Conservation (phyloP, 1,284 basidiomycete species). For the Marasmius tenuissimus region DNA sequence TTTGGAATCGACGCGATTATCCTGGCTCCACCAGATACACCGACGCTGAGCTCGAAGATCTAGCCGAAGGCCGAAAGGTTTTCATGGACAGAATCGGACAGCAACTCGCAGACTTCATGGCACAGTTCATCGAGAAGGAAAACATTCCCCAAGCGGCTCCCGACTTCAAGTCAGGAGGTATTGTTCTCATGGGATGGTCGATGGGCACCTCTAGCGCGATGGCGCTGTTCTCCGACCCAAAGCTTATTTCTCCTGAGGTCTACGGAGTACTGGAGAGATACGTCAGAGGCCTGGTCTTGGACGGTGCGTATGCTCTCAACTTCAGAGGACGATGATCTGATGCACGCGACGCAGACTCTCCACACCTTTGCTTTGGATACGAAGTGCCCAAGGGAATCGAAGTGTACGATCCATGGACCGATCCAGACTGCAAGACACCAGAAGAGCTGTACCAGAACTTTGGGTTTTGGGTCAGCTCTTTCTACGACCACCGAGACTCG, state of each 20-base stretch:
- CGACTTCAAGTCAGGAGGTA: conserved; percentile 25
- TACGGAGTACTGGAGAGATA: conserved; percentile 25
- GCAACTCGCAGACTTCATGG: conserved; percentile 25
- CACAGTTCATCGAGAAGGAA: conserved; percentile 24
- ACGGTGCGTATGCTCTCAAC: conserved; percentile 29
- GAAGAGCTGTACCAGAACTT: conserved; percentile 2
- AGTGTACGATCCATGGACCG: conserved; percentile 18
- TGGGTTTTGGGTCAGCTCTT: conserved; percentile 14
- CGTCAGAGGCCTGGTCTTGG: conserved; percentile 27
- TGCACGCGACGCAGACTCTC: conserved; percentile 33
- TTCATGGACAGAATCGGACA: conserved; percentile 26
- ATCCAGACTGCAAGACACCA: conserved; percentile 17
- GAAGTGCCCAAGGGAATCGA: conserved; percentile 12
- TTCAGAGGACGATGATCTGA: too few species aligned
- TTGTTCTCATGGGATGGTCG: conserved; percentile 35
- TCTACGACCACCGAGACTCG: conserved; percentile 11
- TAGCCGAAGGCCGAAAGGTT: conserved; percentile 20
- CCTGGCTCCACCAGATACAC: conserved; percentile 31
- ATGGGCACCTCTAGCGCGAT: conserved; percentile 25
- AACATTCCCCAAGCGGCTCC: conserved; percentile 21
- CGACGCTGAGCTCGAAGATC: conserved; percentile 28
- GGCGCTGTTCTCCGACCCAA: conserved; percentile 23
- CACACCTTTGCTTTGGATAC: conserved; percentile 26
- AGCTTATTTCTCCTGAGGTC: conserved; percentile 17
- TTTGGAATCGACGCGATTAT: conserved; percentile 32